Evolutionary conservation across 306 rosid genomes (phyloP), one percentile per base, ranked within the genome.

Genomic region (Mimosa bimucronata): DNA sequence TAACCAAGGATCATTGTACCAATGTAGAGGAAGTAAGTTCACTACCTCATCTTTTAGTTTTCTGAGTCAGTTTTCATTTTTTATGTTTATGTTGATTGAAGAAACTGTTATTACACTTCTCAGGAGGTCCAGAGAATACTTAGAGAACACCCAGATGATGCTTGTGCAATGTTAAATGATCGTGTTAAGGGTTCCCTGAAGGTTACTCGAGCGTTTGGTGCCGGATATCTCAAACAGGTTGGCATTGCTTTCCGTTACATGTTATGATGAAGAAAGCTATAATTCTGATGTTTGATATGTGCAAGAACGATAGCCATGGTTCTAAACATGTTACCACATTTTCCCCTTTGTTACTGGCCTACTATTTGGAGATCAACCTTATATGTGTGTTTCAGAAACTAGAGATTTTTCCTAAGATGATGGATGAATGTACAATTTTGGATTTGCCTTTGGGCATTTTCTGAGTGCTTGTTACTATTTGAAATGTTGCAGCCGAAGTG

Each of bases 211-310:
- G 98, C 99, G 12, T 96, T 93, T 45, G 99, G 99, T 70, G 98
- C 99, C 6, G 99, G 98, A 72, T 96, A 91, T 82, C 98, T 96
- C 82, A 96, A 96, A 88, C 97, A 93, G 99, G 99, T 96, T 79
- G 31, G 60, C n/a, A 19, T 52, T 19, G 60, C 11, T 50, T 50
- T 50, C 57, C 7, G 21, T 18, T 50, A 5, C 23, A 50, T 50
- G 21, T 50, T 50, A 5, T 50, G 57, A 16, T 50, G 57, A 50
- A 50, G 57, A 50, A 50, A 50, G 60, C 60, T 52, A 2, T 52
- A 2, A 52, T 53, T 53, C 28, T 21, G 16, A 7, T 52, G 25
- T 52, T 19, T 52, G 60, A 52, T 2, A 18, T 19, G 18, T 6
- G 25, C 60, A 52, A 19, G 6, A 19, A 50, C 57, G 8, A 50